Evolutionary conservation across 768 basidiomycete genomes (phyloP).

Genomic region (Russula brevipes): DNA sequence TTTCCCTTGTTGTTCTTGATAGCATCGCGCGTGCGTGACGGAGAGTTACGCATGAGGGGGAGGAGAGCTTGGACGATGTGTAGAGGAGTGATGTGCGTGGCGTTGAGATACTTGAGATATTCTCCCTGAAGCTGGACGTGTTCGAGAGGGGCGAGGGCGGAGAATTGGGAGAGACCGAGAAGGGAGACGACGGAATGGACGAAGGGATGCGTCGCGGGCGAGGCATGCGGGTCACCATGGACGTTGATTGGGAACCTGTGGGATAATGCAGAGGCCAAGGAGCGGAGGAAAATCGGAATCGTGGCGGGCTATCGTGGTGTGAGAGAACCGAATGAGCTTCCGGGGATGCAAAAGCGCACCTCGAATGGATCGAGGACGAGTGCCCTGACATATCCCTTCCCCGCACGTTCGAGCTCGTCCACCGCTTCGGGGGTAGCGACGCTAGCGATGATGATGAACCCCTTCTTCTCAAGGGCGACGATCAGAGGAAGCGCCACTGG

Average conservation of each 20-base stretch:
- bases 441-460: slow-evolving; percentile 79
- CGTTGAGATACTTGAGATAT: slow-evolving; percentile 67
- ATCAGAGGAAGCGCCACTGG: slow-evolving; percentile 69
- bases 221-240: slow-evolving; percentile 75
- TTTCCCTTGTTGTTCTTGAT: slow-evolving; percentile 39
- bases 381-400: slow-evolving; percentile 73
- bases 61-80: slow-evolving; percentile 72
- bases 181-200: slow-evolving; percentile 77
- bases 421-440: slow-evolving; percentile 67
- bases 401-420: slow-evolving; percentile 54
- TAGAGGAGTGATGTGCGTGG: slow-evolving; percentile 72
- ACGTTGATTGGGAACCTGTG: slow-evolving; percentile 76
- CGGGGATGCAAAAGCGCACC: slow-evolving; percentile 37
- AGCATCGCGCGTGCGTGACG: slow-evolving; percentile 49
- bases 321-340: neutral
- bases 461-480: slow-evolving; percentile 65
- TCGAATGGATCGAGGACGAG: slow-evolving; percentile 76
- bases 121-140: slow-evolving; percentile 56
- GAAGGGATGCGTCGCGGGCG: slow-evolving; percentile 60
- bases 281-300: slow-evolving; percentile 72
- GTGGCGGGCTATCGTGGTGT: slow-evolving; percentile 52
- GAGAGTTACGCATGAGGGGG: slow-evolving; percentile 67
- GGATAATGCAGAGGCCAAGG: slow-evolving; percentile 71
- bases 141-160: slow-evolving; percentile 57
- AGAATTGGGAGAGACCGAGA: slow-evolving; percentile 46